Base-by-base conservation (phyloP, 2,329 filamentous ascomycete genomes). In the Colletotrichum paranaense region DNA sequence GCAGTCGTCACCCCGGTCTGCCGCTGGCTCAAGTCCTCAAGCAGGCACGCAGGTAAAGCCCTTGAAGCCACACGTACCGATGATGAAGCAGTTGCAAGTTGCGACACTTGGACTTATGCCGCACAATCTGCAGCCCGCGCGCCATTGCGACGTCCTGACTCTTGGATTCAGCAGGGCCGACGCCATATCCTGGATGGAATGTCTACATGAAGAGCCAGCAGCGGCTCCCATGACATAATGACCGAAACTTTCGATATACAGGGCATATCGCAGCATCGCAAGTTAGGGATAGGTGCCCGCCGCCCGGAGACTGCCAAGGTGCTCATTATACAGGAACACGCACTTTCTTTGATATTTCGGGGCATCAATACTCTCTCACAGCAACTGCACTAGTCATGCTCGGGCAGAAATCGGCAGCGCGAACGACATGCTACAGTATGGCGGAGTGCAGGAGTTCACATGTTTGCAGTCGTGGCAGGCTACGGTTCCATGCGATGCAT, bases 211-310 rank as follows among this genome's bases (percentile, higher is more conserved):
- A 22, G 9, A 32, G 70, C 59, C 46, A 55, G 32, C 70, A 55
- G 53, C 60, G 49, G 46, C 26, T 22, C 46, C 55, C 55, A 73
- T 73, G 70, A 73, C 70, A 65, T 66, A 65, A 70, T 70, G 67
- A 67, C 22, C 49, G 26, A 57, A 73, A 70, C 55, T 19, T 66
- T 66, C 30, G 19, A 49, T 26, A 9, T 9, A 49, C 42, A 9
- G 19, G 42, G 42, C 42, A 49, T 49, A 49, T 49, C 14, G 42
- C 59, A 62, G 67, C 63, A 49, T 46, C 49, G 26, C 57, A 38
- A 68, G 38, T 22, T n/a, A 72, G 63, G 63, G 64, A 30, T 30
- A 42, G 26, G 26, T 26, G 26, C 14, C 38, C 38, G 38, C 38
- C 38, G 38, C 55, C 68, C 16, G 52, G 58, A 52, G 38, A 42